phyloP scores from a whole-genome alignment of 1,284 basidiomycete genomes.

The Coriolopsis trogii region DNA sequence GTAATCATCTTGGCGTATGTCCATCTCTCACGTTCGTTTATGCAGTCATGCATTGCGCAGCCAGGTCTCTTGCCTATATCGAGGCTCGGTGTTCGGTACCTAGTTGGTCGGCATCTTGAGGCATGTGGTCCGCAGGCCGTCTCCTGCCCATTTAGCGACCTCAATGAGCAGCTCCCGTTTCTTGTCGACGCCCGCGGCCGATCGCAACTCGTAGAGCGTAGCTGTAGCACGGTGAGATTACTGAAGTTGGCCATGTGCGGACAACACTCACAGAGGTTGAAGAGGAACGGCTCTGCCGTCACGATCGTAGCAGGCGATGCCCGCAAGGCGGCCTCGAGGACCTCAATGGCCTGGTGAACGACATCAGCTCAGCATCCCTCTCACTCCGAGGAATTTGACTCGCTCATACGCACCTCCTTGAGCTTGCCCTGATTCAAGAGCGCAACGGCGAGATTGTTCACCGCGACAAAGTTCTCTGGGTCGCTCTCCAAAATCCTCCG shows the following conservation, averaged over 20 bases:
- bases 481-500: slow-evolving; percentile 49
- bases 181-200: slow-evolving; percentile 67
- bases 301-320: slow-evolving; percentile 69
- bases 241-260: slow-evolving; percentile 54
- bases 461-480: slow-evolving; percentile 62
- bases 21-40: slow-evolving; percentile 26
- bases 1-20: slow-evolving; percentile 28
- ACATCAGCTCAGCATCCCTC: slow-evolving; percentile 30
- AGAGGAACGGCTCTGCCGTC: slow-evolving; percentile 77
- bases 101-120: slow-evolving; percentile 71
- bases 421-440: slow-evolving; percentile 69
- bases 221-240: slow-evolving; percentile 48
- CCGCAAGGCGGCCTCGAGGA: slow-evolving; percentile 63
- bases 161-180: slow-evolving; percentile 73
- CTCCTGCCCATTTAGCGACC: slow-evolving; percentile 81
- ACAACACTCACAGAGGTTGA: slow-evolving; percentile 76
- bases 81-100: not conserved
- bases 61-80: no score
- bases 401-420: slow-evolving; percentile 65
- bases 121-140: slow-evolving; percentile 76
- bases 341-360: slow-evolving; percentile 58
- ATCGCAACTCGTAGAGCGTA: slow-evolving; percentile 79
- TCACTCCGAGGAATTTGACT: not conserved
- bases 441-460: slow-evolving; percentile 76
- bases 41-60: slow-evolving; percentile 22